Evolutionary conservation across 345 rosid species (phyloP).

Genomic region (Bruguiera gymnorhiza): DNA sequence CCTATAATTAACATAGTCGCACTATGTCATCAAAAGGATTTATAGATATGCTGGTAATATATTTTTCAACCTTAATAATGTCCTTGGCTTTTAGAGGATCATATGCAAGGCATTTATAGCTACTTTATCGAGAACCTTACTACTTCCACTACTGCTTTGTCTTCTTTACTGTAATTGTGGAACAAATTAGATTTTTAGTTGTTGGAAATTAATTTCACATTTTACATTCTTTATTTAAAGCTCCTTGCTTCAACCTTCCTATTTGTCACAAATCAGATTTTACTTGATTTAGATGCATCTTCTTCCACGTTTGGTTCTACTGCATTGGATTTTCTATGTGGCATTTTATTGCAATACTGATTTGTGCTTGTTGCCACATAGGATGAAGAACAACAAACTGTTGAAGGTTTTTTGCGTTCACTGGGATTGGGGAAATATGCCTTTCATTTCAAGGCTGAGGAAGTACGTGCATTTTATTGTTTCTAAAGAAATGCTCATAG

Average conservation of each 20-base stretch:
- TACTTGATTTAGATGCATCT: neutral
- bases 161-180: no score
- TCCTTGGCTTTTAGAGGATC: neutral
- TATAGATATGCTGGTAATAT: neutral
- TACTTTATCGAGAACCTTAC: neutral
- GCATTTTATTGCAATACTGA: neutral
- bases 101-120: neutral
- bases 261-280: neutral
- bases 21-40: neutral
- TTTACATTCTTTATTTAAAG: neutral
- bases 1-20: no score
- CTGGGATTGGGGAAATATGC: slow-evolving; percentile 78
- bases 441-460: slow-evolving; percentile 80
- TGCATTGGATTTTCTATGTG: neutral
- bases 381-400: slow-evolving; percentile 72
- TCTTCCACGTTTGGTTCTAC: neutral
- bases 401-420: slow-evolving; percentile 69
- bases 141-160: neutral
- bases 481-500: slow-evolving; percentile 2
- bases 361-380: slow-evolving; percentile 18
- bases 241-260: neutral
- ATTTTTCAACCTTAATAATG: neutral
- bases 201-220: no score
- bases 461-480: slow-evolving; percentile 50
- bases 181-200: no score